Evolutionary conservation across 2,329 filamentous ascomycete genomes (phyloP).

Genomic region (Colletotrichum sp.): DNA sequence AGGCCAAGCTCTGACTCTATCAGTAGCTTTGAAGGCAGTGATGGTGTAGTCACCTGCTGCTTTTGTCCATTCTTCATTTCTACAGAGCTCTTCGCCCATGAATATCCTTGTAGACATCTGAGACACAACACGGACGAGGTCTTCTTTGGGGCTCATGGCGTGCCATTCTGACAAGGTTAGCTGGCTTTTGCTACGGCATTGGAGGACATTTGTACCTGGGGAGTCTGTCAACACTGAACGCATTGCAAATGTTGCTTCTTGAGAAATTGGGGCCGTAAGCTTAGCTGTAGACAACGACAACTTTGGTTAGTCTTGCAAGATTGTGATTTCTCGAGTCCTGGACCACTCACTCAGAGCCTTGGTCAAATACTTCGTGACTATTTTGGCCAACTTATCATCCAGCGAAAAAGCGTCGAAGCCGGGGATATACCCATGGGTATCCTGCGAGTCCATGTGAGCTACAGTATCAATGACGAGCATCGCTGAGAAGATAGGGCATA

Average conservation of each 20-base stretch:
- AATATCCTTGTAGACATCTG: slow-evolving; percentile 21
- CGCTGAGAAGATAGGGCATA: neutral
- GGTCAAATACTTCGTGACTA: neutral
- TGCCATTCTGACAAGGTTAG: slow-evolving; percentile 11
- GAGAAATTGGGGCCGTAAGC: neutral
- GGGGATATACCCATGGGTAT: neutral
- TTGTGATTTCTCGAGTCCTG: neutral
- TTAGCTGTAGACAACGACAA: neutral
- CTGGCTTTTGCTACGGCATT: neutral
- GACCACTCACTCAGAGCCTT: neutral
- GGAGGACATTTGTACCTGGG: neutral
- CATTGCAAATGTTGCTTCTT: neutral
- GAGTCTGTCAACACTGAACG: neutral
- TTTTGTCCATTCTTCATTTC: slow-evolving; percentile 18
- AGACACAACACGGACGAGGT: slow-evolving; percentile 1
- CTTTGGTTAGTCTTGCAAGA: neutral
- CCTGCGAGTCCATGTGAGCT: neutral
- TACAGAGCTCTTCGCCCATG: slow-evolving; percentile 22
- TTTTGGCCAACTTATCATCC: neutral
- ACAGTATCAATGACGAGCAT: neutral
- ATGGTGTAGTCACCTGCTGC: neutral
- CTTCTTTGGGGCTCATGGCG: neutral
- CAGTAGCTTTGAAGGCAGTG: neutral
- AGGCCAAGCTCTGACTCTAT: slow-evolving; percentile 18
- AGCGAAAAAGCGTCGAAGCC: neutral